These are phyloP conservation scores for Elsinoe perseae DNA, from an alignment of 2,329 filamentous ascomycete species.

Conservation along the genomic window DNA sequence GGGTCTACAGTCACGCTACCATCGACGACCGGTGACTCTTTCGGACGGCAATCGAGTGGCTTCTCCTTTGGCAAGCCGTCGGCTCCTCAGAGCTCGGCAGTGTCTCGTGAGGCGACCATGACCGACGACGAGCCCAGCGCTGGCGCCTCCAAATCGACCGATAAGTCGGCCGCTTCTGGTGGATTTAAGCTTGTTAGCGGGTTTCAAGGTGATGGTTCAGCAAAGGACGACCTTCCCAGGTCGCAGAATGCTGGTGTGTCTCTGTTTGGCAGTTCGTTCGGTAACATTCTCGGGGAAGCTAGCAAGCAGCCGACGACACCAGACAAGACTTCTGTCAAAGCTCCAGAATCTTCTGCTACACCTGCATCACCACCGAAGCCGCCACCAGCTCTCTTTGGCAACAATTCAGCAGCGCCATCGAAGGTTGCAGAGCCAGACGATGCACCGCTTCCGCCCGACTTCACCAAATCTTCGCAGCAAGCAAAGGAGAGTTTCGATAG, in stretches of 20 bases:
- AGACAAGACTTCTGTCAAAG: slow-evolving; percentile 33
- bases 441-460: slow-evolving; percentile 38
- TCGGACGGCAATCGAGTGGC: slow-evolving; percentile 28
- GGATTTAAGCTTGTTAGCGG: slow-evolving; percentile 61
- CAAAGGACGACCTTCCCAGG: slow-evolving; percentile 52
- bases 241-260: slow-evolving; percentile 29
- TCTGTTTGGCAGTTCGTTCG: slow-evolving; percentile 29
- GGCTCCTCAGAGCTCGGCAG: slow-evolving; percentile 12
- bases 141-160: slow-evolving; percentile 13
- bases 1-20: slow-evolving; percentile 37
- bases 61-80: slow-evolving; percentile 24
- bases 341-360: slow-evolving; percentile 33
- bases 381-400: slow-evolving; percentile 36
- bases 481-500: slow-evolving; percentile 16
- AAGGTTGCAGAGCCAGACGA: slow-evolving; percentile 25
- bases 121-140: slow-evolving; percentile 17
- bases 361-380: slow-evolving; percentile 26
- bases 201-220: slow-evolving; percentile 57
- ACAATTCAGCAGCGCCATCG: slow-evolving; percentile 22
- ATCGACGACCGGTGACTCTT: slow-evolving; percentile 29
- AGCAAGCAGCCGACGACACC: slow-evolving; percentile 28
- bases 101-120: slow-evolving; percentile 10
- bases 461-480: slow-evolving; percentile 23
- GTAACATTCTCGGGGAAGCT: slow-evolving; percentile 27
- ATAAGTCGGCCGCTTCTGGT: slow-evolving; percentile 27